Conservation (phyloP, 305 asterid genomes). For the Rubia tinctorum region DNA sequence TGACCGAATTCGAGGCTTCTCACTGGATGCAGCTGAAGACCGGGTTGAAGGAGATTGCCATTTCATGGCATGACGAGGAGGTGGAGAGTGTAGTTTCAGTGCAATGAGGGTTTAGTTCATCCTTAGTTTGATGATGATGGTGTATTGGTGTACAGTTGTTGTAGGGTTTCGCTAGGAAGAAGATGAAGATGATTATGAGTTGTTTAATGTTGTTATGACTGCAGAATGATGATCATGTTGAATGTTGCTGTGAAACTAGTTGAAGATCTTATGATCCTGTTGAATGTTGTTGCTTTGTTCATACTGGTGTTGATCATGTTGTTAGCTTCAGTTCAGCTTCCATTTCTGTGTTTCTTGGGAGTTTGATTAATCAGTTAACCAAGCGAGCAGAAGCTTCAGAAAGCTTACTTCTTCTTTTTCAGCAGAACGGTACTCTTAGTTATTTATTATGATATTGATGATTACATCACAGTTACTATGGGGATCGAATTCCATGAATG, state of each 20-base stretch:
- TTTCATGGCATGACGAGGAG: constrained; percentile 39
- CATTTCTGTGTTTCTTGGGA: background rate
- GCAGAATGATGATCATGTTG: background rate
- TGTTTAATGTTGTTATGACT: background rate
- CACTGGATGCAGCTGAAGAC: constrained; percentile 59
- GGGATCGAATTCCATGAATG: no score
- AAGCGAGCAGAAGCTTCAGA: background rate
- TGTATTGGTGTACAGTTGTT: background rate
- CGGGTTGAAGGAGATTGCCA: constrained; percentile 44
- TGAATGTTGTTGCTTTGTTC: no score
- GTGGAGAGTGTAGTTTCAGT: constrained; percentile 15
- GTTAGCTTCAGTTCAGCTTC: background rate
- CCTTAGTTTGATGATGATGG: no score
- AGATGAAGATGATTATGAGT: background rate
- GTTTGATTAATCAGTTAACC: background rate
- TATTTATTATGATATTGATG: no score
- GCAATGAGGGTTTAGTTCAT: background rate
- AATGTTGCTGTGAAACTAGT: background rate
- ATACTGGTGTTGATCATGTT: no score
- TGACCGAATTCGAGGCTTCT: constrained; percentile 42
- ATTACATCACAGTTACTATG: no score
- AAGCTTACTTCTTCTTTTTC: background rate
- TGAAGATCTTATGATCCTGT: background rate
- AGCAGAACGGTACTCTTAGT: no score
- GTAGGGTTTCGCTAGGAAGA: background rate